These are phyloP conservation scores for Sphagnum contortum DNA, from an alignment of 225 moss, liverwort and hornwort genomes.

Conservation along the genomic window DNA sequence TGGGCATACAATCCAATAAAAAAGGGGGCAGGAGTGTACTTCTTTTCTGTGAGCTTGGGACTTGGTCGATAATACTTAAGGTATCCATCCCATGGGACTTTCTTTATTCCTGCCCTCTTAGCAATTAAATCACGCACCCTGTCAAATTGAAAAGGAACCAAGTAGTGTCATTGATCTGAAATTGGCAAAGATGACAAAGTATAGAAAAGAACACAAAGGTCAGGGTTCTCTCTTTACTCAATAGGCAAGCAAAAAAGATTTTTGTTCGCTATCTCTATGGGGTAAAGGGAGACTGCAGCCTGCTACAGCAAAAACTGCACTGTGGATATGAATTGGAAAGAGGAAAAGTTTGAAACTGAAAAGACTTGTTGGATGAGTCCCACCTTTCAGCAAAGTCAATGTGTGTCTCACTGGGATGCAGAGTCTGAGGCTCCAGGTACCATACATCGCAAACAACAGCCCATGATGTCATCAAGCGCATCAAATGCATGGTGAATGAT, in stretches of 20 bases:
- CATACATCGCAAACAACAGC: conserved; percentile 99
- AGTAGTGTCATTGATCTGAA: no score
- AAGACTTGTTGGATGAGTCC: no score
- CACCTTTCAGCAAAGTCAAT: conserved; percentile 98
- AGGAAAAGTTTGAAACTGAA: no score
- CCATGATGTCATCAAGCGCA: conserved; percentile 98
- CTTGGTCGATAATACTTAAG: conserved; percentile 90
- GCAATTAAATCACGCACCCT: conserved; percentile 87
- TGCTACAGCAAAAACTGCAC: no score
- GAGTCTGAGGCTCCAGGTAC: conserved; percentile 88
- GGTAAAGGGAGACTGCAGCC: no score
- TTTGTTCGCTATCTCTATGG: no score
- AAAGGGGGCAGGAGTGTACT: conserved; percentile 21
- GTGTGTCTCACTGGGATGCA: conserved; percentile 64
- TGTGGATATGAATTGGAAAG: no score
- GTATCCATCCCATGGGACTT: conserved; percentile 98
- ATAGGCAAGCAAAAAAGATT: no score
- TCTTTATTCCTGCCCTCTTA: conserved; percentile 74
- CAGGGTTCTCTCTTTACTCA: no score
- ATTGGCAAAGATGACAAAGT: no score
- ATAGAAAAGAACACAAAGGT: no score
- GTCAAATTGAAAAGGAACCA: conserved; percentile 2
- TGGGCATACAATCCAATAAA: no score
- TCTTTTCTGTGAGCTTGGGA: conserved; percentile 94
- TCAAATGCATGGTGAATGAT: conserved; percentile 90